phyloP scores from a whole-genome alignment of 108 stramenopile genomes.

The Cyclotella atomus region DNA sequence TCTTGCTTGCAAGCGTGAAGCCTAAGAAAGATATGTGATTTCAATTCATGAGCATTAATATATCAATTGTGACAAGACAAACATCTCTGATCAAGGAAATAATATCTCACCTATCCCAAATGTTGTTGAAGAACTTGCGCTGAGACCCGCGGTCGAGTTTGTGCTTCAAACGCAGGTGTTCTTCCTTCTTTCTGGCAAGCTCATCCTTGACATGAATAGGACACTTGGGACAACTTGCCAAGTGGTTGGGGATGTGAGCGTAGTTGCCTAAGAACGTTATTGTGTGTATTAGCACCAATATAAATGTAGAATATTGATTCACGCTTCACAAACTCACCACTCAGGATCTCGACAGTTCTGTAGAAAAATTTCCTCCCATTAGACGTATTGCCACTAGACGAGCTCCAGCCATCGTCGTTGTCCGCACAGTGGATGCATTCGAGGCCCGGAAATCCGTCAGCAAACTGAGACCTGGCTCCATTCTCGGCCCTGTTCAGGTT shows the following conservation, averaged over 20 bases:
- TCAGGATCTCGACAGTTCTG: constrained; percentile 50
- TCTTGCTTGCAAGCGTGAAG: constrained; percentile 2
- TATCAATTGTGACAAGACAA: background rate
- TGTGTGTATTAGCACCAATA: background rate
- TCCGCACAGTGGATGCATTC: constrained; percentile 55
- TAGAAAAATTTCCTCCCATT: constrained; percentile 55
- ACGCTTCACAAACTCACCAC: constrained; percentile 25
- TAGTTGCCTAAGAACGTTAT: constrained; percentile 26
- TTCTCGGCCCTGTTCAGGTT: constrained; percentile 35
- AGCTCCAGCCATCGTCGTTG: no score
- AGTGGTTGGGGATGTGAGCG: constrained; percentile 54
- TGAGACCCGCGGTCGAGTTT: constrained; percentile 34
- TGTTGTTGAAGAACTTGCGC: constrained; percentile 28
- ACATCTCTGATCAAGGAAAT: background rate
- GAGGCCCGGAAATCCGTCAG: constrained; percentile 47
- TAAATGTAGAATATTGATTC: background rate
- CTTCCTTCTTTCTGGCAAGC: constrained; percentile 61
- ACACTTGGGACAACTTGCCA: constrained; percentile 24
- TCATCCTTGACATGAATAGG: constrained; percentile 51
- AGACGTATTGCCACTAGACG: constrained; percentile 16
- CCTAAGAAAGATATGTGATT: no score
- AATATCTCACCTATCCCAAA: constrained; percentile 29
- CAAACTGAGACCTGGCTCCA: constrained; percentile 38
- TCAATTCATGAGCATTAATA: no score
- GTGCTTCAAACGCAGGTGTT: constrained; percentile 28